Conservation (phyloP, 495 filamentous ascomycete species). For the Halenospora varia region DNA sequence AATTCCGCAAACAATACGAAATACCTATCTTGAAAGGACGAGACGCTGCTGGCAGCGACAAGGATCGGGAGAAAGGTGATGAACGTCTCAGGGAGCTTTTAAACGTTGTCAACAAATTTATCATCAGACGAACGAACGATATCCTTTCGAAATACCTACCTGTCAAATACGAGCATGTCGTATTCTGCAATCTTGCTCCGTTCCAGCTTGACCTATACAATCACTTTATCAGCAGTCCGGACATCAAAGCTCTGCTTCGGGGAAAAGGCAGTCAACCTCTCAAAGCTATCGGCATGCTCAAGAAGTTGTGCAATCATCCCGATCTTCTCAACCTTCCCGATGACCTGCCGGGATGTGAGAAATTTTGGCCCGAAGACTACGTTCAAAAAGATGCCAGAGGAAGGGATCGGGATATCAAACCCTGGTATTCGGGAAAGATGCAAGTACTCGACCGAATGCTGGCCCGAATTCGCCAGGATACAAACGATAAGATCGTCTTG, state of each 20-base stretch:
- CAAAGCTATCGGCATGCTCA: slow-evolving; percentile 93
- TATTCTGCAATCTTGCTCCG: slow-evolving; percentile 94
- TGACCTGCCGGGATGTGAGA: slow-evolving; percentile 85
- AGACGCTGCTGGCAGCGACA: slow-evolving; percentile 84
- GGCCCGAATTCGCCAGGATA: slow-evolving; percentile 90
- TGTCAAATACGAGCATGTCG: slow-evolving; percentile 98
- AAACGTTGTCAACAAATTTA: slow-evolving; percentile 91
- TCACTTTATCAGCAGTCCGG: slow-evolving; percentile 92
- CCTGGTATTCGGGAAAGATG: slow-evolving; percentile 99
- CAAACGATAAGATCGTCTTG: slow-evolving; percentile 98
- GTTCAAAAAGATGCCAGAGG: slow-evolving; percentile 82
- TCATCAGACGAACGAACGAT: slow-evolving; percentile 97
- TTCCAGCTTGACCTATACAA: slow-evolving; percentile 95
- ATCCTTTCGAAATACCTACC: slow-evolving; percentile 97
- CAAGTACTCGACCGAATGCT: slow-evolving; percentile 97
- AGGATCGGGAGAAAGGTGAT: slow-evolving; percentile 78
- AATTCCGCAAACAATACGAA: slow-evolving; percentile 95
- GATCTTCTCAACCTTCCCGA: slow-evolving; percentile 81
- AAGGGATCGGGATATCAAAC: slow-evolving; percentile 85
- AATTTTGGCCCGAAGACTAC: slow-evolving; percentile 82
- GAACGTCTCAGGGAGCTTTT: slow-evolving; percentile 80
- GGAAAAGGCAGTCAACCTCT: slow-evolving; percentile 96
- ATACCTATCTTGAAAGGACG: slow-evolving; percentile 88
- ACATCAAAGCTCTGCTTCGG: slow-evolving; percentile 86
- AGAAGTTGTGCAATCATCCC: slow-evolving; percentile 98